Conservation (phyloP, 2,329 filamentous ascomycete genomes). For the Fusarium continuum region DNA sequence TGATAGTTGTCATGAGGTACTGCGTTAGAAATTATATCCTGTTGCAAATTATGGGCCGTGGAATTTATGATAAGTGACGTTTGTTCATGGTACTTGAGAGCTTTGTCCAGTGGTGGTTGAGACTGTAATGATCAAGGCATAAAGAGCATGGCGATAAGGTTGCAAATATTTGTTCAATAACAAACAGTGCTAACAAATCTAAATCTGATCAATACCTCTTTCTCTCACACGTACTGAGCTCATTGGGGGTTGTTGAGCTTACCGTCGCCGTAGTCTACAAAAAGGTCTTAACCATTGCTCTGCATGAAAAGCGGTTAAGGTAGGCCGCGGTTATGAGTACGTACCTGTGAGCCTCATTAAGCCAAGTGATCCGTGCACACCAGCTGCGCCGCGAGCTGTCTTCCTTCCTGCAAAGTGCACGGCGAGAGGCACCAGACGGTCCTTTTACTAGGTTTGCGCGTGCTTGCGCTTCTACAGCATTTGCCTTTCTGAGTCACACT, state of each 20-base stretch:
- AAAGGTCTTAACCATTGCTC: too few species aligned
- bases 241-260: too few species aligned
- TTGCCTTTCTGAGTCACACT: constrained; percentile 3
- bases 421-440: constrained; percentile 19
- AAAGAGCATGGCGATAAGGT: too few species aligned
- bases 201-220: too few species aligned
- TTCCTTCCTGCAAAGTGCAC: constrained; percentile 26
- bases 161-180: neutral
- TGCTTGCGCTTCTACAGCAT: constrained; percentile 20
- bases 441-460: constrained; percentile 21
- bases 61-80: neutral
- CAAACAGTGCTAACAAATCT: too few species aligned
- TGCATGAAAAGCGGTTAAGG: too few species aligned
- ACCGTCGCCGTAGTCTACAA: too few species aligned
- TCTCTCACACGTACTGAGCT: too few species aligned
- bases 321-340: neutral
- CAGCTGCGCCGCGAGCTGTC: constrained; percentile 37
- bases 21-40: constrained; percentile 3
- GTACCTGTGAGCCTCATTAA: constrained; percentile 14
- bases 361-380: constrained; percentile 27
- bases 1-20: constrained; percentile 6
- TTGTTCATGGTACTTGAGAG: constrained; percentile 2
- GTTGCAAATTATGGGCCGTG: neutral
- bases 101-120: neutral
- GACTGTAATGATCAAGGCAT: too few species aligned